Evolutionary conservation across 2,329 filamentous ascomycete species (phyloP), one percentile per base, ranked within the genome.

Genomic region (Onygenales sp.): DNA sequence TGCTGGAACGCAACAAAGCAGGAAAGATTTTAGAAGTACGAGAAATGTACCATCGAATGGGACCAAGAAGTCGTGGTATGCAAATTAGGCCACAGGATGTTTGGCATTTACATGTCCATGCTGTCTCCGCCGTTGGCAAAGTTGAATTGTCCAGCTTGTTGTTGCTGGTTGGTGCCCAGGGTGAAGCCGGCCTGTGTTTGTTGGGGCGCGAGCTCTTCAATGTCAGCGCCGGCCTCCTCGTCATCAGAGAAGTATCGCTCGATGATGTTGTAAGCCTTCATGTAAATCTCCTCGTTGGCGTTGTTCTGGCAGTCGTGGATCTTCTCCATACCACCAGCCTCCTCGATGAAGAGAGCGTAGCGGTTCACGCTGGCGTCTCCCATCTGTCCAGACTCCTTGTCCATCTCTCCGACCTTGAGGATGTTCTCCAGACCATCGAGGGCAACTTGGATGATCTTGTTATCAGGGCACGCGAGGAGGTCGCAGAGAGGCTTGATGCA

Each of bases 201-300:
- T 64, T 83, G 80, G 57, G 87, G 82, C 57, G 81, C 86, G 72
- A 89, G 81, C 65, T 94, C 89, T 58, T 90, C 88, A 62, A 90
- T 90, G 64, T 91, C 90, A 58, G 72, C 78, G 46, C 75, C 82
- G 58, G 80, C 81, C 68, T 95, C 93, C 53, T 97, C 93, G 62
- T 98, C 93, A 66, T 98, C 93, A 0, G 91, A 96, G 78, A 98
- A 98, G 82, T 98, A 98, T 79, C 96, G 96, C 81, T 98, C 93
- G 62, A 98, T 98, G 74, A 98, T 98, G 81, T 95, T 97, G 81
- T 97, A 98, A 0, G 93, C 93, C 84, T 98, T 98, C 92, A 98
- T 97, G 81, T 98, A 98, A 64, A 98, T 98, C 76, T 98, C 93
- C 76, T 98, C 93, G 75, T 98, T 98, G 78, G 92, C 92, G 66